Evolutionary conservation across 305 asterid genomes (phyloP).

Genomic region (Fraxinus floribunda): DNA sequence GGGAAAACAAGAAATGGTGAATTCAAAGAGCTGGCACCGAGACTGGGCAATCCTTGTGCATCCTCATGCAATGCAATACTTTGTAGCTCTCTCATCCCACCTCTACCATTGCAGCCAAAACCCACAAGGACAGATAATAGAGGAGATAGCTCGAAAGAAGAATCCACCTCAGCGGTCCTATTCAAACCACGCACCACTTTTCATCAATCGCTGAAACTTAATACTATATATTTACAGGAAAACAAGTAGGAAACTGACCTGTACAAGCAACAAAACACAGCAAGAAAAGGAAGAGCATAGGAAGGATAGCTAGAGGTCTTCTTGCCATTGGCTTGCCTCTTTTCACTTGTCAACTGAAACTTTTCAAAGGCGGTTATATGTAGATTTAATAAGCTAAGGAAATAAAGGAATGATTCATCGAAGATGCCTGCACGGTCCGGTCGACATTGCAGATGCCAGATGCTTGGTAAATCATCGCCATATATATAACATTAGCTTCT

Average conservation of each 20-base stretch:
- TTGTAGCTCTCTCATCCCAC: neutral
- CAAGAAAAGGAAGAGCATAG: conserved; percentile 8
- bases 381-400: neutral
- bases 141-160: conserved; percentile 28
- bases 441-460: neutral
- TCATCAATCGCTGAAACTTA: neutral
- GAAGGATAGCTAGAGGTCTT: neutral
- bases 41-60: neutral
- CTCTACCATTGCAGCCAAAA: conserved; percentile 20
- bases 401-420: neutral
- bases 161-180: conserved; percentile 24
- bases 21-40: neutral
- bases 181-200: neutral
- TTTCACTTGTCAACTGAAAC: neutral
- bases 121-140: conserved; percentile 23
- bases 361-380: neutral
- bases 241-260: conserved; percentile 8
- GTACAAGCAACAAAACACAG: conserved; percentile 22
- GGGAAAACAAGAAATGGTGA: neutral
- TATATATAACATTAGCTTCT: neutral
- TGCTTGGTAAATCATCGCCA: neutral
- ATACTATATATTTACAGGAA: neutral
- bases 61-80: neutral
- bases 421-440: neutral
- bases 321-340: neutral